Conservation (phyloP, 2,329 filamentous ascomycete species). For the Curvularia lunata region DNA sequence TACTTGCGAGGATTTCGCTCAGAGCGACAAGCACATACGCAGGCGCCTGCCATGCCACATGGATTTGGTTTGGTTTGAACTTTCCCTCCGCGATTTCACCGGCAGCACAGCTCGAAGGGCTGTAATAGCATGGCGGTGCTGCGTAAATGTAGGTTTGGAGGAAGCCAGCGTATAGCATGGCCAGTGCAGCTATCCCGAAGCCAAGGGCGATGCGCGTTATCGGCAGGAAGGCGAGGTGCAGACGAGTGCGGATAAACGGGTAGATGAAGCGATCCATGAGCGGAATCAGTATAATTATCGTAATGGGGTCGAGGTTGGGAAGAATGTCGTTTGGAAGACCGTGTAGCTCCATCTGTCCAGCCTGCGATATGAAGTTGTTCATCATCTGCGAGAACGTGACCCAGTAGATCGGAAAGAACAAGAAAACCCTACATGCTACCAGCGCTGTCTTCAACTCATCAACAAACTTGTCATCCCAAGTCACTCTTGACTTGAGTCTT, state of each 20-base stretch:
- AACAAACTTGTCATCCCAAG: slow-evolving; percentile 74
- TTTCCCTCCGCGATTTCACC: slow-evolving; percentile 38
- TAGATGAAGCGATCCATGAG: slow-evolving; percentile 55
- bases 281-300: slow-evolving; percentile 56
- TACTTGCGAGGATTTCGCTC: slow-evolving; percentile 55
- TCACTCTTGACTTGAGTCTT: slow-evolving; percentile 49
- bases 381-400: slow-evolving; percentile 55
- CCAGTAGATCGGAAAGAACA: slow-evolving; percentile 58
- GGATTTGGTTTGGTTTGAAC: slow-evolving; percentile 51
- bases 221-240: slow-evolving; percentile 53
- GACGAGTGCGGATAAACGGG: slow-evolving; percentile 51
- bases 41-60: slow-evolving; percentile 55
- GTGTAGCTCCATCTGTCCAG: slow-evolving; percentile 55
- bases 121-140: slow-evolving; percentile 60
- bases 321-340: slow-evolving; percentile 58
- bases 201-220: slow-evolving; percentile 62
- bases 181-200: slow-evolving; percentile 60
- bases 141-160: slow-evolving; percentile 64
- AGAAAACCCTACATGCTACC: slow-evolving; percentile 72
- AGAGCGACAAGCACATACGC: slow-evolving; percentile 56
- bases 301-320: slow-evolving; percentile 56
- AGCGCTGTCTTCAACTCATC: slow-evolving; percentile 73
- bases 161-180: slow-evolving; percentile 63
- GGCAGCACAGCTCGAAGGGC: slow-evolving; percentile 49
- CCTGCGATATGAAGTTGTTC: slow-evolving; percentile 58